Evolutionary conservation across 2,329 filamentous ascomycete species (phyloP), one percentile per base, ranked within the genome.

Genomic region (Coleophoma crateriformis): DNA sequence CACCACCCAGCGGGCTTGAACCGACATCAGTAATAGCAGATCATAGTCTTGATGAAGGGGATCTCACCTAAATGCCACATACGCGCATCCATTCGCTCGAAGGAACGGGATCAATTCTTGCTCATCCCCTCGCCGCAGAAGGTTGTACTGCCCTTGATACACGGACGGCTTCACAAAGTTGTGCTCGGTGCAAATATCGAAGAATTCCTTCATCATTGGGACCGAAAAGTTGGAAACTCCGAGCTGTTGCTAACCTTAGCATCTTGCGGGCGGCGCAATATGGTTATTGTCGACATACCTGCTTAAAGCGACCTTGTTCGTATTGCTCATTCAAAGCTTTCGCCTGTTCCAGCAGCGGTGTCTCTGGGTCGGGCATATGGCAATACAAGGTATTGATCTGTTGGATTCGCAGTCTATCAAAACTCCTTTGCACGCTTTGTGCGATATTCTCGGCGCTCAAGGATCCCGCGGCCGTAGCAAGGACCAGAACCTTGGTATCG

Each of bases 1-100:
- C 71, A 13, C 69, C 71, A 0, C 71, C 71, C 0, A 75, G 43
- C 10, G 43, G 43, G 10, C 43, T 46, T 46, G 10, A 12, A 22
- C 6, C 1, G 43, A 3, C 5, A 15, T 7, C 12, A 33, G 37
- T 35, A 33, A 15, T 35, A 15, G 11, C 10, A 35, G 14, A 17
- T 33, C 13, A 45, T 19, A 14, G 27, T 8, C 3, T 3, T 3
- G 7, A 33, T 3, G n/a, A 44, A 3, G 19, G 27, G 7, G 8
- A 32, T n/a, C 42, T 14, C 33, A 46, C 43, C 43, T 35, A 5
- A 46, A 46, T 34, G 43, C 43, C 12, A 34, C 32, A 46, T 34
- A 33, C 12, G 17, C 8, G 10, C 33, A 34, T 8, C 43, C 32
- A 34, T 46, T 19, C 27, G 34, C 15, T n/a, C 27, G n/a, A 10